Evolutionary conservation across 179 eudicot genomes (phyloP), one percentile per base, ranked within the genome.

Genomic region (Camellia oleifera): DNA sequence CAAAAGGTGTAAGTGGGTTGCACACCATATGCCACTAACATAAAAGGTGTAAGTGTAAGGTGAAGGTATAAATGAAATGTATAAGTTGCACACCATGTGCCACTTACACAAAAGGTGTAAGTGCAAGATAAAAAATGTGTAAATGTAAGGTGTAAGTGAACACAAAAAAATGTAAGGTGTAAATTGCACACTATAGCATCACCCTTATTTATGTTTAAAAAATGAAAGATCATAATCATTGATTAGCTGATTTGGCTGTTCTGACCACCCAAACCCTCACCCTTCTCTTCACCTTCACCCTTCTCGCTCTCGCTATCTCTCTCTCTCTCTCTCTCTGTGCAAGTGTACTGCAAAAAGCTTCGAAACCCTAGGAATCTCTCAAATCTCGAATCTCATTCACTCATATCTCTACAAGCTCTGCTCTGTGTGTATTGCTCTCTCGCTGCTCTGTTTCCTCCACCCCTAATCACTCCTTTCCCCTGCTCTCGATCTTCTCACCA

Each of bases 221-320:
- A 32, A 32, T 32, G 40, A 32, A 32, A 32, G 1, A 32, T 32
- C 40, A 32, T 32, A 32, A 32, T 32, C 40, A 32, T 32, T 32
- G 40, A 32, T 32, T 0, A 73, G 76, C 32, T 56, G 76, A 54
- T 54, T 73, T 73, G 76, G 76, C 77, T 74, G 77, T 58, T 75
- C 67, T 58, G 77, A 9, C 58, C 58, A 54, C 58, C 58, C 17
- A 54, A 54, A 18, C n/a, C 32, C 50, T 68, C 52, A 32, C 40
- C 40, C 40, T 32, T 32, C 40, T 32, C 40, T 17, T 5, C 50
- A 5, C 8, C 3, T n/a, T 5, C 50, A 5, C 8, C 3, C 52
- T 7, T 53, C 50, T 52, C 75, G n/a, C 42, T 18, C 7, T n/a
- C 72, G 1, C 0, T 32, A 58, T 3, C 50, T 73, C 48, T 56